phyloP scores from a whole-genome alignment of 129 eudicot species.

The Mikania micrantha region DNA sequence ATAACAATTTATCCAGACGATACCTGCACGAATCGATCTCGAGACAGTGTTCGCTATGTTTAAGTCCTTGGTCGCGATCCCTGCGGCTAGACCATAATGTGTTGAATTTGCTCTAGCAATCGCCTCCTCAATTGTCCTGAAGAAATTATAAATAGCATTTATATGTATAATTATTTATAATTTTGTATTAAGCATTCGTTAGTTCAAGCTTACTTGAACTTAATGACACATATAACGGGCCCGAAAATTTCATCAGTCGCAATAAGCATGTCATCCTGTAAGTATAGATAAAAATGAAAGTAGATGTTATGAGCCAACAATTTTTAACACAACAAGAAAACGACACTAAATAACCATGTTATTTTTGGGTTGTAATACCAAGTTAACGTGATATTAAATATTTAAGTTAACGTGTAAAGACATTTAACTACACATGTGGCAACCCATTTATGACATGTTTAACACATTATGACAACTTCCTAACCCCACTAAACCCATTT shows the following conservation, averaged over 20 bases:
- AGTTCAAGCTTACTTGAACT: conserved; percentile 64
- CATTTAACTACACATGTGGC: no score
- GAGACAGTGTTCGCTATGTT: conserved; percentile 84
- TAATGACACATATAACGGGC: conserved; percentile 71
- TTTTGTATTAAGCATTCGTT: background rate
- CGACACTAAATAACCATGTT: no score
- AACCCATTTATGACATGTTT: no score
- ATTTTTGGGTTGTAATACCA: no score
- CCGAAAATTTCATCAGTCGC: conserved; percentile 91
- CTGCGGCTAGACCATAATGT: conserved; percentile 79
- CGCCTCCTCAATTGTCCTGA: conserved; percentile 80
- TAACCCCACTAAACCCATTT: no score
- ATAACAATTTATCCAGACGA: conserved; percentile 78
- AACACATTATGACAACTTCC: no score
- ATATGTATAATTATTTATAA: background rate
- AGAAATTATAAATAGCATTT: background rate
- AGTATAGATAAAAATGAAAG: background rate
- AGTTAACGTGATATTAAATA: no score
- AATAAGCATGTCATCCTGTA: conserved; percentile 74
- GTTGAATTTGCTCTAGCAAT: conserved; percentile 71
- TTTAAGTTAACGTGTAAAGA: background rate
- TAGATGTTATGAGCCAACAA: background rate
- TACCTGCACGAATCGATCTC: conserved; percentile 76
- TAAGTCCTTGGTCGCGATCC: conserved; percentile 68
- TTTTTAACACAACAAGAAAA: no score